These are phyloP conservation scores for Suhomyces taliae DNA, from an alignment of 1,139 yeast genomes.

Conservation along the genomic window DNA sequence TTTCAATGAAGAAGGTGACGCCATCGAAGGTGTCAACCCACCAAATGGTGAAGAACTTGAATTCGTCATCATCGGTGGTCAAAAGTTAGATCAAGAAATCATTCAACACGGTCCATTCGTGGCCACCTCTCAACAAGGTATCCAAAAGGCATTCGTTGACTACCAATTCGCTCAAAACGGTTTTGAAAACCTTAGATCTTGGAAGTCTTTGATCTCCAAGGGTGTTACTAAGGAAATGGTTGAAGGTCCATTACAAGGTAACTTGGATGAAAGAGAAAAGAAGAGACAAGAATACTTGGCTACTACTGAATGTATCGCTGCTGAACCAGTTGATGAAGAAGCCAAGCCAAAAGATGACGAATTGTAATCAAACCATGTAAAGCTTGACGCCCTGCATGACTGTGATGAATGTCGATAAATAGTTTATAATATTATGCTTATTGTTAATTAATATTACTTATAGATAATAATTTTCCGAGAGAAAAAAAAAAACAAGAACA, in stretches of 20 bases:
- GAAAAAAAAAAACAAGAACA: no score
- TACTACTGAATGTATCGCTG: not conserved
- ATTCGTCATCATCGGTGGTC: slow-evolving; percentile 75
- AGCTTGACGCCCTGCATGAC: not conserved
- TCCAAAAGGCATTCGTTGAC: slow-evolving; percentile 67
- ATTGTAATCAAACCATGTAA: not conserved
- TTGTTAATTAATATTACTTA: no score
- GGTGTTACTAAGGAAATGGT: slow-evolving; percentile 56
- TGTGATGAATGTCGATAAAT: no score
- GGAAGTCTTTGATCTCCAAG: slow-evolving; percentile 66
- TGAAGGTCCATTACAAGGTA: slow-evolving; percentile 40
- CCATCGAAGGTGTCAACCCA: slow-evolving; percentile 42
- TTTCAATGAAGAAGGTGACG: slow-evolving; percentile 66
- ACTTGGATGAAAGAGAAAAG: slow-evolving; percentile 32
- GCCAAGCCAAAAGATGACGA: not conserved
- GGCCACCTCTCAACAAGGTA: slow-evolving; percentile 55
- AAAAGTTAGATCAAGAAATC: slow-evolving; percentile 70
- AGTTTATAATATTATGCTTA: no score
- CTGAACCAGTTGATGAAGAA: not conserved
- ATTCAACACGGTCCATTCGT: slow-evolving; percentile 93
- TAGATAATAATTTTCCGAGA: no score
- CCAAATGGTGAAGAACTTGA: slow-evolving; percentile 37
- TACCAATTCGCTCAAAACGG: slow-evolving; percentile 71
- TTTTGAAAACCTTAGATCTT: slow-evolving; percentile 65
- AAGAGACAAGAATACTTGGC: slow-evolving; percentile 28